Evolutionary conservation across 192 early-diverging fungal species (phyloP).

Genomic region (Podila horticola): DNA sequence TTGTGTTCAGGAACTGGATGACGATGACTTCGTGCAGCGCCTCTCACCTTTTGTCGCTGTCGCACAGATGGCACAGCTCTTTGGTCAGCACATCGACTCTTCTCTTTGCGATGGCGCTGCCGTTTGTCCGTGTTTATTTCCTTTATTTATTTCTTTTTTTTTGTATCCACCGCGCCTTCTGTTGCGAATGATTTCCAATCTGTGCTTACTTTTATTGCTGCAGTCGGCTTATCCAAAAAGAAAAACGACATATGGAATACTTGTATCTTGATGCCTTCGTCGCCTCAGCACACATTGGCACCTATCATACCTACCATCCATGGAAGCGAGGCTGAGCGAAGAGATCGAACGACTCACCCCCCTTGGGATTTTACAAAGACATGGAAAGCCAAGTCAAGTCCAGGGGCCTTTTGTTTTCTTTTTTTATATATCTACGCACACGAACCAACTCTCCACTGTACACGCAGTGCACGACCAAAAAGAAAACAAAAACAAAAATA

Average conservation of each 20-base stretch:
- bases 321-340: no score
- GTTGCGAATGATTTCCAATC: constrained; percentile 5
- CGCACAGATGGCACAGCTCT: no score
- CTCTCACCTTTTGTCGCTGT: no score
- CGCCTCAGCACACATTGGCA: not conserved
- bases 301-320: not conserved
- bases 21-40: no score
- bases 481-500: not conserved
- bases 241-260: no score
- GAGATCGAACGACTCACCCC: not conserved
- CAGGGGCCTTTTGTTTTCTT: no score
- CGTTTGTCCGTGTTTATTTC: not conserved
- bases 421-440: not conserved
- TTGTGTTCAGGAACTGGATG: no score
- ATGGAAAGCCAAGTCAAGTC: not conserved
- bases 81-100: no score
- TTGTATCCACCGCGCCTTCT: constrained; percentile 1
- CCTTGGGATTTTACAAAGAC: not conserved
- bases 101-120: no score
- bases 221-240: not conserved
- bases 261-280: no score
- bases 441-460: not conserved
- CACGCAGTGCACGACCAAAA: not conserved
- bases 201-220: not conserved
- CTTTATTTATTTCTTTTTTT: not conserved